Conservation (phyloP, 768 basidiomycete genomes). For the Macrolepiota fuliginosa region DNA sequence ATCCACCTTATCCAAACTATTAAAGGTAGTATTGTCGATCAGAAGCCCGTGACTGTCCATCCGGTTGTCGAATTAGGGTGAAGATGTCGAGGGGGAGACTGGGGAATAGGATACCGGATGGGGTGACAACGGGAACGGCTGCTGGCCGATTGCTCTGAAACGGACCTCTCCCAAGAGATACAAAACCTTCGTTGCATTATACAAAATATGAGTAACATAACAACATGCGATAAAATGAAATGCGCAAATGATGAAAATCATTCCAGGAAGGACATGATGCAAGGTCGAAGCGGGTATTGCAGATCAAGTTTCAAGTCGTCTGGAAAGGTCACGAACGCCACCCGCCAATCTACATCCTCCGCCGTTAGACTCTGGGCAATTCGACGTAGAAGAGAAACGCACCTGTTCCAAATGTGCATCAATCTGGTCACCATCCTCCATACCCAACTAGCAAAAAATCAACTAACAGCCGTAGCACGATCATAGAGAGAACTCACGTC, state of each 20-base stretch:
- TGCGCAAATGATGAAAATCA: neutral
- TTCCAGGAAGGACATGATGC: neutral
- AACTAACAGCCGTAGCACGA: neutral
- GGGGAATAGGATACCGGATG: too few relatives aligned
- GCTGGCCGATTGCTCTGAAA: neutral
- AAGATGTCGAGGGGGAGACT: too few relatives aligned
- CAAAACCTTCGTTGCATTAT: neutral
- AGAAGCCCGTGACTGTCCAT: too few relatives aligned
- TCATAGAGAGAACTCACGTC: constrained; percentile 33
- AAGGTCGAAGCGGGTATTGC: neutral
- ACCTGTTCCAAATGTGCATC: constrained; percentile 62
- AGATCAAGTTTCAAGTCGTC: too few relatives aligned
- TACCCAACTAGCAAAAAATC: constrained; percentile 35
- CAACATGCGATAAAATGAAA: neutral
- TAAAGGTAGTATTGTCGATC: too few relatives aligned
- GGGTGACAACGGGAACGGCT: neutral
- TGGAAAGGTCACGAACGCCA: neutral
- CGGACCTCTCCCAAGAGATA: neutral
- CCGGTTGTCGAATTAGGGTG: too few relatives aligned
- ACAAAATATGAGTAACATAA: neutral
- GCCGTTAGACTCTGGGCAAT: neutral
- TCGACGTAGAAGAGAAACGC: constrained; percentile 14
- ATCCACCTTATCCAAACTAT: too few relatives aligned
- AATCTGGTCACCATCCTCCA: constrained; percentile 65
- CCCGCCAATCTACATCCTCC: neutral